phyloP scores from a whole-genome alignment of 108 stramenopile genomes.

The Craspedostauros australis region DNA sequence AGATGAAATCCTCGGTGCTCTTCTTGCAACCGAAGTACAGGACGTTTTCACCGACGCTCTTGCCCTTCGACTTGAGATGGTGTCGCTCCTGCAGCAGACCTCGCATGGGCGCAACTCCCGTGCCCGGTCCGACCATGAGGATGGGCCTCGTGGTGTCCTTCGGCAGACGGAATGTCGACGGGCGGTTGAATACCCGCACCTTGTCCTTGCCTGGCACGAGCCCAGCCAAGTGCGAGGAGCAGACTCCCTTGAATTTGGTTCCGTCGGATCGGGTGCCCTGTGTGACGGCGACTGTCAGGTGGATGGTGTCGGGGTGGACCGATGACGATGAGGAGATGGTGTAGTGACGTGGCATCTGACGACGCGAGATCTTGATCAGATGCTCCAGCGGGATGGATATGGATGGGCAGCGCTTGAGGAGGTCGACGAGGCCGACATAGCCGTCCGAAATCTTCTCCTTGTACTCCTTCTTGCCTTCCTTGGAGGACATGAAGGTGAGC shows the following conservation, averaged over 20 bases:
- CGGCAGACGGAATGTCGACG: slow-evolving; percentile 88
- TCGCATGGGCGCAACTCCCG: slow-evolving; percentile 97
- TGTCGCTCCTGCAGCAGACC: slow-evolving; percentile 88
- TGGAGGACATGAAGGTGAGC: slow-evolving; percentile 71
- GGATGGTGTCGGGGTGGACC: slow-evolving; percentile 78
- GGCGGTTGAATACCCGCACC: slow-evolving; percentile 78
- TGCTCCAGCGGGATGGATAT: slow-evolving; percentile 82
- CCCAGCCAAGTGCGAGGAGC: slow-evolving; percentile 71
- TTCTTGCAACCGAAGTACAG: slow-evolving; percentile 97
- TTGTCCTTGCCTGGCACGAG: slow-evolving; percentile 19
- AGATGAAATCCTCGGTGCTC: slow-evolving; percentile 81
- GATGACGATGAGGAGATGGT: slow-evolving; percentile 91
- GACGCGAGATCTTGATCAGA: slow-evolving; percentile 77
- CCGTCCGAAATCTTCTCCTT: slow-evolving; percentile 61
- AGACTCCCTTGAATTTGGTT: slow-evolving; percentile 73
- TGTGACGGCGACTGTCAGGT: slow-evolving; percentile 88
- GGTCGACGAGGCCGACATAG: slow-evolving; percentile 57
- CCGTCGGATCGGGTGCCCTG: slow-evolving; percentile 52
- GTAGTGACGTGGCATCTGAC: slow-evolving; percentile 91
- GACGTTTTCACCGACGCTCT: slow-evolving; percentile 56
- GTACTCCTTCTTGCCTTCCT: slow-evolving; percentile 81
- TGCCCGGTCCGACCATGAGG: slow-evolving; percentile 96
- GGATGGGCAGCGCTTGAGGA: slow-evolving; percentile 71
- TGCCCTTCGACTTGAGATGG: slow-evolving; percentile 25
- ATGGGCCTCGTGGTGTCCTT: slow-evolving; percentile 61